phyloP scores from a whole-genome alignment of 441 rosid genomes.

The Mallotus repandus region DNA sequence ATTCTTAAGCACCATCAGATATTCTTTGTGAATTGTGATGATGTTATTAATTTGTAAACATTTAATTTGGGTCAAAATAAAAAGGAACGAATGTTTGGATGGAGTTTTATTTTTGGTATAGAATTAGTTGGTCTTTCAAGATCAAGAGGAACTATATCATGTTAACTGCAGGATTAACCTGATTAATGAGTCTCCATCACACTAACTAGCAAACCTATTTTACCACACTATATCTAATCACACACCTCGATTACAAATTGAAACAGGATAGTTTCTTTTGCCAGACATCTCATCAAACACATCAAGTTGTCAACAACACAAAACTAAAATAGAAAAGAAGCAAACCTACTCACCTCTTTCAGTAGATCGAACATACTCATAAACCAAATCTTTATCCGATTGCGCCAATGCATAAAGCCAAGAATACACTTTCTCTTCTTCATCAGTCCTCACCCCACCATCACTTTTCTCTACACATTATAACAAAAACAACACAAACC shows the following conservation, averaged over 20 bases:
- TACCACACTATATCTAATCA: not conserved
- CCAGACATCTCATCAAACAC: conserved; percentile 26
- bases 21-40: not conserved
- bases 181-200: not conserved
- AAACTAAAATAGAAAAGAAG: not conserved
- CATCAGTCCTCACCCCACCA: conserved; percentile 56
- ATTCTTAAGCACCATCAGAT: not conserved
- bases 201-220: not conserved
- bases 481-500: conserved; percentile 10
- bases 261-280: conserved; percentile 4
- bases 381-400: conserved; percentile 51
- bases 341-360: conserved; percentile 49
- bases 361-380: conserved; percentile 65
- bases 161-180: not conserved
- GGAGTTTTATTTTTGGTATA: too few species aligned
- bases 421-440: conserved; percentile 61
- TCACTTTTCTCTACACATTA: conserved; percentile 41
- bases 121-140: not conserved
- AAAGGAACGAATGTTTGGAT: not conserved
- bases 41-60: not conserved
- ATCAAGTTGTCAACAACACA: not conserved
- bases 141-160: not conserved
- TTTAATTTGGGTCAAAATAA: not conserved
- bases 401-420: conserved; percentile 62
- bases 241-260: not conserved